Evolutionary conservation across 2,329 filamentous ascomycete species (phyloP), one percentile per base, ranked within the genome.

Genomic region (Cytospora mali): DNA sequence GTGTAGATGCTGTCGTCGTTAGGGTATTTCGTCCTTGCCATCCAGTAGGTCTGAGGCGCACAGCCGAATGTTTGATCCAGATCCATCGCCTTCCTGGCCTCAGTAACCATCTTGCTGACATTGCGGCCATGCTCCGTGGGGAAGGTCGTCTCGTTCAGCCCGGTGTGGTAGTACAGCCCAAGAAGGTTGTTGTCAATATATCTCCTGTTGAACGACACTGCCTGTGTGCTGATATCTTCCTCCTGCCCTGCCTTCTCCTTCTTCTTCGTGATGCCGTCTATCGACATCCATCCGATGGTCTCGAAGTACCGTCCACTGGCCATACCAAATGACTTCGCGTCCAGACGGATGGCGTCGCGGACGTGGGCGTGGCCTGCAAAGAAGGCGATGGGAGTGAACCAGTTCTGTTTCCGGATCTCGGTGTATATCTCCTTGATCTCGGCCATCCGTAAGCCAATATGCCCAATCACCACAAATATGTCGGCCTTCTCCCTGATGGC

Each of bases 181-280:
- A 87, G 90, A 0, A 97, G 80, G 69, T 98, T 98, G 77, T 93
- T 97, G 76, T 98, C 94, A 65, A 98, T 94, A 75, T 97, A 98
- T 64, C 89, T 85, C 52, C 94, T 85, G 58, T 84, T 82, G 72
- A 96, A 97, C 1, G 80, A 82, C 50, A 87, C 77, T 0, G 75
- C 71, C 4, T 73, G 67, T 0, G 76, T 62, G 6, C 74, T 72
- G 1, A 72, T 61, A 0, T 71, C 69, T 3, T 71, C 72, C 58
- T 66, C 60, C 65, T 35, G n/a, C n/a, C n/a, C n/a, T n/a, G n/a
- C 33, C 0, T 71, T 69, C 2, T 70, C 72, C 58, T 66, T 59
- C 65, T 73, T 74, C 67, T 77, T 79, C 49, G 74, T 68, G 60
- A 85, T 69, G 33, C 92, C 92, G 62, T 89, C 83, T 52, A 97